These are phyloP conservation scores for Ophiostoma pallidulum DNA, from an alignment of 2,329 filamentous ascomycete genomes.

Conservation along the genomic window DNA sequence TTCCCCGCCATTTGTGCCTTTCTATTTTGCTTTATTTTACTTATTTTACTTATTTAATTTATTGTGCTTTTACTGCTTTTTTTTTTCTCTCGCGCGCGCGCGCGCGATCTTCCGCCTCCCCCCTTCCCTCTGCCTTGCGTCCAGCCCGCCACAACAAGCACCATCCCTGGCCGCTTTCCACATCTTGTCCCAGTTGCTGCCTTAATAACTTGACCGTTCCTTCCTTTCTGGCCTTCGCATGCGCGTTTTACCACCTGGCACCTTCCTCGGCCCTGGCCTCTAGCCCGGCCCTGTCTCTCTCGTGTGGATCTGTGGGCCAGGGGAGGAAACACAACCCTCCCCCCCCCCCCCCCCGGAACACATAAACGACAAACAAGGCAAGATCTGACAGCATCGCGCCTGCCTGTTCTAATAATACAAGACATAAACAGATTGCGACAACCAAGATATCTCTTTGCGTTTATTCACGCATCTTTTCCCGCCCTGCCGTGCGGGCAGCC, in stretches of 20 bases:
- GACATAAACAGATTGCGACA: slow-evolving; percentile 2
- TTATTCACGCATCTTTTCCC: slow-evolving; percentile 1
- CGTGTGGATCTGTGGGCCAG: neutral
- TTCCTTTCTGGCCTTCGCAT: neutral
- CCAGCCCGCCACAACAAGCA: neutral
- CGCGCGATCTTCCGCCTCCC: neutral
- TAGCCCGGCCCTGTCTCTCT: neutral
- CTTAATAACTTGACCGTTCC: neutral
- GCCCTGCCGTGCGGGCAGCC: neutral
- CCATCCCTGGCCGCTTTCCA: neutral
- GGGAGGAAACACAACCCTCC: neutral
- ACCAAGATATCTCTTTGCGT: too few relatives aligned
- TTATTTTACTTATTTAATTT: neutral
- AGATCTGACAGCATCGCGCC: slow-evolving; percentile 8
- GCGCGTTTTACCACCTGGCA: slow-evolving; percentile 5
- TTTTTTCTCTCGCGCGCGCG: neutral
- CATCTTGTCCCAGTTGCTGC: slow-evolving; percentile 2
- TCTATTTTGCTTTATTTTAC: neutral
- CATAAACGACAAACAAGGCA: slow-evolving; percentile 1
- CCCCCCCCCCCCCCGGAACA: neutral
- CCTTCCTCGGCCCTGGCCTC: neutral
- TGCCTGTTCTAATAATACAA: slow-evolving; percentile 2
- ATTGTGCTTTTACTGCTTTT: neutral
- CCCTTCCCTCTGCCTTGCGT: neutral
- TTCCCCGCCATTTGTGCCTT: slow-evolving; percentile 9